These are phyloP conservation scores for Plantago elongata DNA, from an alignment of 257 asterid species.

Conservation along the genomic window DNA sequence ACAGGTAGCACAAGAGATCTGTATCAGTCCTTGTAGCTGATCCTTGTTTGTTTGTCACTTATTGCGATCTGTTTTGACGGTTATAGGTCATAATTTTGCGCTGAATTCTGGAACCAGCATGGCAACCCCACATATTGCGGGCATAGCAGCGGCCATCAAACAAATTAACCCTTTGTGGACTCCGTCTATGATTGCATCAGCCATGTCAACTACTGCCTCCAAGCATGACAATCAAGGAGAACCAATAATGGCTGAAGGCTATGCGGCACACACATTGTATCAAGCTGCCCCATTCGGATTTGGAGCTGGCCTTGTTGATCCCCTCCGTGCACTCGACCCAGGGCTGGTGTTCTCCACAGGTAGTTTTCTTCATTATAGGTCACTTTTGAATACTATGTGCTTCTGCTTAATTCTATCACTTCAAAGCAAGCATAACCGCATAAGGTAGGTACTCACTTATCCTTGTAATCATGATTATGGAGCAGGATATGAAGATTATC, in stretches of 20 bases:
- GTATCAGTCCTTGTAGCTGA: not conserved
- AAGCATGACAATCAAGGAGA: conserved; percentile 75
- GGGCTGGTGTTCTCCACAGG: conserved; percentile 75
- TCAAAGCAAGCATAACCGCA: not conserved
- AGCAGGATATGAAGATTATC: conserved; percentile 66
- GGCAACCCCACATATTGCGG: conserved; percentile 93
- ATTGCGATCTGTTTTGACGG: conserved; percentile 1
- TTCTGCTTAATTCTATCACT: not conserved
- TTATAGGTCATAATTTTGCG: conserved; percentile 62
- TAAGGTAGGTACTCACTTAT: not conserved
- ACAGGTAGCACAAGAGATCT: conserved; percentile 37
- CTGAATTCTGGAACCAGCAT: conserved; percentile 90
- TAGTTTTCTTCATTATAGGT: conserved; percentile 9
- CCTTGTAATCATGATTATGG: too few relatives aligned
- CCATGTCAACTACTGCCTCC: conserved; percentile 82
- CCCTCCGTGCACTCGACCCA: conserved; percentile 60
- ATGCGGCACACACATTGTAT: conserved; percentile 34
- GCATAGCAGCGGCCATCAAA: conserved; percentile 83
- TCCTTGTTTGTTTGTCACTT: too few relatives aligned
- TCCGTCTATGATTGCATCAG: conserved; percentile 88
- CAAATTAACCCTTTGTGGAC: conserved; percentile 70
- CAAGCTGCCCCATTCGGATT: conserved; percentile 81
- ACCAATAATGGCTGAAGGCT: conserved; percentile 81
- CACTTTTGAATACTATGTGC: not conserved
- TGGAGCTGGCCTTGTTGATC: conserved; percentile 82